Percentiles rank a stretch among this genome's conserved stretches.
phyloP scores from a whole-genome alignment of 148 eudicot genomes.

The Vaccinium myrtillus region DNA sequence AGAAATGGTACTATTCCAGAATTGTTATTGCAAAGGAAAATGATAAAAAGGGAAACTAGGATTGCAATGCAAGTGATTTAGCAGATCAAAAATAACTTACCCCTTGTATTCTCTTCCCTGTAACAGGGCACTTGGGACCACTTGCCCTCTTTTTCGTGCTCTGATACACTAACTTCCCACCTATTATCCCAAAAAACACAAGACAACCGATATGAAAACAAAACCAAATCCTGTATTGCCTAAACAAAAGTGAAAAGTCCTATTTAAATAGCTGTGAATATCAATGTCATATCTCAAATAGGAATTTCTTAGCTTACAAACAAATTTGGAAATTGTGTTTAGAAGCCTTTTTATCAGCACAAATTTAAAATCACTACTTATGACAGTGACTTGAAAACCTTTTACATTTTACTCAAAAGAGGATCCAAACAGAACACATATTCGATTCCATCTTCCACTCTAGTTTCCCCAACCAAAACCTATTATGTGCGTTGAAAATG shows the following conservation, averaged over 20 bases:
- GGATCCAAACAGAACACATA: background rate
- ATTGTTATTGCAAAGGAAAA: background rate
- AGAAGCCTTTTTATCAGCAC: background rate
- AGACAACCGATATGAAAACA: background rate
- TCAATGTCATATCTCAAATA: background rate
- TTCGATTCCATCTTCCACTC: background rate
- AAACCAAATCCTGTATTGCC: background rate
- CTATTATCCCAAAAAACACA: conserved; percentile 21
- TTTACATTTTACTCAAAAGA: background rate
- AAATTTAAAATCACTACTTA: background rate
- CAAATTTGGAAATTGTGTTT: background rate
- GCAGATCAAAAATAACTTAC: conserved; percentile 34
- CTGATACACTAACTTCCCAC: conserved; percentile 66
- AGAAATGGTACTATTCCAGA: background rate
- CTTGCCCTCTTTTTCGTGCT: conserved; percentile 80
- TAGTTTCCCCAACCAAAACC: background rate
- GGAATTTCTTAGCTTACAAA: background rate
- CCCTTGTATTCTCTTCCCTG: conserved; percentile 86
- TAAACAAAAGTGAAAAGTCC: background rate
- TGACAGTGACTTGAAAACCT: background rate
- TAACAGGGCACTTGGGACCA: conserved; percentile 80
- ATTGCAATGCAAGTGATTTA: background rate
- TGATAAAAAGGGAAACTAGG: background rate
- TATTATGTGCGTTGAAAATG: background rate
- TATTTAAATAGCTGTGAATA: background rate